These are phyloP conservation scores for Ustanciosporium gigantosporum DNA, from an alignment of 1,284 basidiomycete species.

Conservation along the genomic window DNA sequence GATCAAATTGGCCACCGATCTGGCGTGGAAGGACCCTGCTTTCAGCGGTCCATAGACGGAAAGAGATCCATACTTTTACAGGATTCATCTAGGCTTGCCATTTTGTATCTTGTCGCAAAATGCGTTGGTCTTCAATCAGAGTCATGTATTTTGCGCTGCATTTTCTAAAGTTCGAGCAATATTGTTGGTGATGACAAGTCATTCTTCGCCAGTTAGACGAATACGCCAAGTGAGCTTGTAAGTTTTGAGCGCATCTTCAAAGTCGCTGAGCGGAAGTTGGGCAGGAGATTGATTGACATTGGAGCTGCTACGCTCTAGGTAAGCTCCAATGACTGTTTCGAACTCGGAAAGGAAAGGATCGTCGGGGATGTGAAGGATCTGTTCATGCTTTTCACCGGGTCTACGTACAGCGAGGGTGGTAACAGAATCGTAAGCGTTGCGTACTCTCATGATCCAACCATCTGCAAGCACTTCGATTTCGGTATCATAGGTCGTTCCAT, in stretches of 20 bases:
- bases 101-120: too few species aligned
- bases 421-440: conserved; percentile 15
- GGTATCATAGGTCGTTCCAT: conserved; percentile 22
- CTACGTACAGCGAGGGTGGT: conserved; percentile 15
- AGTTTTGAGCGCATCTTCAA: conserved; percentile 51
- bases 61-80: too few species aligned
- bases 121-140: too few species aligned
- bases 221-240: too few species aligned
- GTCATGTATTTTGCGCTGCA: too few species aligned
- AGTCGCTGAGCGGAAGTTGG: conserved; percentile 24
- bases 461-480: conserved; percentile 42
- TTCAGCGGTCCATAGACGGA: too few species aligned
- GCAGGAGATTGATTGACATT: neutral
- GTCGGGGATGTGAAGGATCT: conserved; percentile 13
- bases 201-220: too few species aligned
- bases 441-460: conserved; percentile 34
- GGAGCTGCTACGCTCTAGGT: neutral
- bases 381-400: conserved; percentile 9
- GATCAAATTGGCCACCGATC: too few species aligned
- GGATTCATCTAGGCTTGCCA: too few species aligned
- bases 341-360: conserved; percentile 36
- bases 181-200: too few species aligned
- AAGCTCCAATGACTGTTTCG: conserved; percentile 5
- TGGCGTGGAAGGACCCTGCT: too few species aligned
- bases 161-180: too few species aligned